These are phyloP conservation scores for Pseudopyrenochaeta lycopersici DNA, from an alignment of 2,329 filamentous ascomycete genomes.

Conservation along the genomic window DNA sequence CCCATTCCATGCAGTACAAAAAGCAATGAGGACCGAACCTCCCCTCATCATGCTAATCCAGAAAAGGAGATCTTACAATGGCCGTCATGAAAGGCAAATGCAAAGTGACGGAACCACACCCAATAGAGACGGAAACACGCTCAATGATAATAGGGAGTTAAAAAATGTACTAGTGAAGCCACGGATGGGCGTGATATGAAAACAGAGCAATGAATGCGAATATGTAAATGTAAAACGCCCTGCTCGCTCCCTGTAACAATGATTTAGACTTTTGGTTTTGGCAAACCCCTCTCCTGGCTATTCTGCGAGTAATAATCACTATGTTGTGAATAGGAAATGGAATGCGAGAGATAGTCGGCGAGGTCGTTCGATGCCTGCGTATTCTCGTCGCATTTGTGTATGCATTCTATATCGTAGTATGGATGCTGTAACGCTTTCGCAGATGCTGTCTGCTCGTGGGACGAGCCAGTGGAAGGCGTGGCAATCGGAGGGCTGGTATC, in stretches of 20 bases:
- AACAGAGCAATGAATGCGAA: not conserved
- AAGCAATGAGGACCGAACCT: not conserved
- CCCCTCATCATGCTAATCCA: not conserved
- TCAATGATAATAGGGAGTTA: not conserved
- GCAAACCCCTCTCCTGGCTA: not conserved
- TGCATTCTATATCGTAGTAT: not conserved
- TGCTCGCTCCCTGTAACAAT: not conserved
- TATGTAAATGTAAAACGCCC: not conserved
- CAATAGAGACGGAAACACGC: not conserved
- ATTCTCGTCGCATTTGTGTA: not conserved
- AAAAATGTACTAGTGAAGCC: not conserved
- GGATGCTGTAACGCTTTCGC: not conserved
- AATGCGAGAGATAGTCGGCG: constrained; percentile 20
- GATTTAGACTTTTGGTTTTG: constrained; percentile 4
- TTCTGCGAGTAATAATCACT: not conserved
- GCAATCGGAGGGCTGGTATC: constrained; percentile 1
- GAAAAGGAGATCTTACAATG: not conserved
- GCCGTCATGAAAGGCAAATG: not conserved
- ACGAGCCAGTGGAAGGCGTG: constrained; percentile 4
- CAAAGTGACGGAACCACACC: not conserved
- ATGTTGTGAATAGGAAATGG: constrained; percentile 15
- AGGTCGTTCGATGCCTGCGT: constrained; percentile 5
- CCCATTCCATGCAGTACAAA: not conserved
- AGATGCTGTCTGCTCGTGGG: not conserved
- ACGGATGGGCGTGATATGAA: not conserved